Evolutionary conservation across 169 alveolate species (phyloP).

Genomic region (Eimeria maxima): DNA sequence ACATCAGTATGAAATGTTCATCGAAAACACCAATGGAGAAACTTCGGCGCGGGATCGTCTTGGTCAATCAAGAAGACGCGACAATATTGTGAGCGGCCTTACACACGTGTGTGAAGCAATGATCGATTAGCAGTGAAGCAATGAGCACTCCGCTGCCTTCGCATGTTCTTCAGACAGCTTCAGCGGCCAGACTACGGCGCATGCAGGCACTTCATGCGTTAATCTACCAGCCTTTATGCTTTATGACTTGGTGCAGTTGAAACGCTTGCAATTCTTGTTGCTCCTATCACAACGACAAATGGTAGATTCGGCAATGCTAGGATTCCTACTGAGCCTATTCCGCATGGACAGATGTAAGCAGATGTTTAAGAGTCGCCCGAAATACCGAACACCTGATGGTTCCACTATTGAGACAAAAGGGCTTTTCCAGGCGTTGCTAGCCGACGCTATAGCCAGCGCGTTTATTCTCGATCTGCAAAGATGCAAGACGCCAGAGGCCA

Average conservation of each 20-base stretch:
- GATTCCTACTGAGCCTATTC: conserved; percentile 48
- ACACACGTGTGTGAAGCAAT: not conserved
- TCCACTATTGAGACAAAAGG: not conserved
- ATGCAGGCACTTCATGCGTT: not conserved
- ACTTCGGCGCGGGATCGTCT: not conserved
- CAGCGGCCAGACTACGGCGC: not conserved
- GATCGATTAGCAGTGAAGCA: not conserved
- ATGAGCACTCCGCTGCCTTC: not conserved
- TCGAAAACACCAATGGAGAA: too few relatives aligned
- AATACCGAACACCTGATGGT: conserved; percentile 5
- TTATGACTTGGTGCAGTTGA: not conserved
- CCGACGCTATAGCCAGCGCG: conserved; percentile 32
- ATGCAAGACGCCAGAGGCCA: conserved; percentile 11
- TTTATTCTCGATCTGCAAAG: not conserved
- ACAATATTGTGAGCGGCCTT: conserved; percentile 16
- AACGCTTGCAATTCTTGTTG: not conserved
- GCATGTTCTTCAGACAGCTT: not conserved
- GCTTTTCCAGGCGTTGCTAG: conserved; percentile 71
- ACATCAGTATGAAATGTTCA: not conserved
- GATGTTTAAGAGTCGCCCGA: not conserved
- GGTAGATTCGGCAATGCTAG: conserved; percentile 26
- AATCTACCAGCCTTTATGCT: not conserved
- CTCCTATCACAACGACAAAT: conserved; percentile 14
- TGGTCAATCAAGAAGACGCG: not conserved
- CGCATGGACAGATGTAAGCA: not conserved